Evolutionary conservation across 2,329 filamentous ascomycete species (phyloP).

Genomic region (Colletotrichum echinochloae): DNA sequence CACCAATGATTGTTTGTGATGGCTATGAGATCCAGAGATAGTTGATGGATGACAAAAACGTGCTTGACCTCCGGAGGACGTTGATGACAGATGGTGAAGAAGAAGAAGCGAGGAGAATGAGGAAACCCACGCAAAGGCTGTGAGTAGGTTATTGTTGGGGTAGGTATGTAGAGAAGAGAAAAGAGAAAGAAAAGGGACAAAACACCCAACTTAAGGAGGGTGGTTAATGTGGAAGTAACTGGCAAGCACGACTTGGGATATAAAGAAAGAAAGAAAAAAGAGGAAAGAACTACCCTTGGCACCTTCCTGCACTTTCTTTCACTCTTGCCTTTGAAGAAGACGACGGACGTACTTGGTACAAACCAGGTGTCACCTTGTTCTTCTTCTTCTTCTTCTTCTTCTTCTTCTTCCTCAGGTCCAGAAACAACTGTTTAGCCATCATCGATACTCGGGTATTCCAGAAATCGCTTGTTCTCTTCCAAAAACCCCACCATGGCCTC

Average conservation of each 20-base stretch:
- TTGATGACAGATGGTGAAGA: neutral
- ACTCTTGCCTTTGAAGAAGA: neutral
- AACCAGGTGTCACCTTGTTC: too few species aligned
- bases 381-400: too few species aligned
- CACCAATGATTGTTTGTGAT: neutral
- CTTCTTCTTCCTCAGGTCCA: neutral
- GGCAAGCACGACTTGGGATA: neutral
- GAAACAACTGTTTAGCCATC: neutral
- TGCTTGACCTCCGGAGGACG: neutral
- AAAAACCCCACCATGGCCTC: constrained; percentile 58
- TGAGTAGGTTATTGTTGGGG: too few species aligned
- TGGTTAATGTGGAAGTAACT: neutral
- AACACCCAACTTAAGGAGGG: neutral
- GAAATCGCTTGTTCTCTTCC: constrained; percentile 7
- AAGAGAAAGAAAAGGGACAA: neutral
- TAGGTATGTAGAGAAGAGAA: too few species aligned
- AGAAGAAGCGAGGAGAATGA: neutral
- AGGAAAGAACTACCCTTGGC: neutral
- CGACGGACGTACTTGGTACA: neutral
- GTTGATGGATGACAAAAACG: neutral
- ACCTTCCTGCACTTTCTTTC: neutral
- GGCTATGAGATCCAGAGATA: neutral
- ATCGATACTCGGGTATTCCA: neutral
- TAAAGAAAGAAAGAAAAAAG: neutral
- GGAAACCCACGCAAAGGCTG: too few species aligned